phyloP scores from a whole-genome alignment of 768 basidiomycete genomes.

The Mycena rosella region DNA sequence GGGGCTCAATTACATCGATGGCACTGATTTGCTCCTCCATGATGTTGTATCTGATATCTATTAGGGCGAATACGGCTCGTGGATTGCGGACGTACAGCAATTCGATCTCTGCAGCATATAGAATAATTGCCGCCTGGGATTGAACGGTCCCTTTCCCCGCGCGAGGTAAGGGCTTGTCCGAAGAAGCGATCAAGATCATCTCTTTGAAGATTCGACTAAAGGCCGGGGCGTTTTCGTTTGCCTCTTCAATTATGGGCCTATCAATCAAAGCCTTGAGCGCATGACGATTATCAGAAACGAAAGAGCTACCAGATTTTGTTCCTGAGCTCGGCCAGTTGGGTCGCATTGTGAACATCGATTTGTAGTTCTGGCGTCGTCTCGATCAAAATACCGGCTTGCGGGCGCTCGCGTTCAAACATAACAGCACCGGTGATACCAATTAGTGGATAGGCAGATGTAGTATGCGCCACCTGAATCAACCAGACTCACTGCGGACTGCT shows the following conservation, averaged over 20 bases:
- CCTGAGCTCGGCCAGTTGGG: no score
- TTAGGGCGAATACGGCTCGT: background rate
- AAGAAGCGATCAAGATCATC: slow-evolving; percentile 60
- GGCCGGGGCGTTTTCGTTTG: no score
- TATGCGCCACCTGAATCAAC: no score
- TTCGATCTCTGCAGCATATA: slow-evolving; percentile 58
- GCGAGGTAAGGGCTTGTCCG: slow-evolving; percentile 56
- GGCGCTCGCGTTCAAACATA: background rate
- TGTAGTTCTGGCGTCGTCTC: no score
- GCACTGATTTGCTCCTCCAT: slow-evolving; percentile 39
- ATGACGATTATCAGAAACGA: no score
- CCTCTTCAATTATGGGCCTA: no score
- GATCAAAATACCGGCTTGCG: no score
- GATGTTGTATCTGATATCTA: slow-evolving; percentile 42
- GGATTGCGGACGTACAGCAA: slow-evolving; percentile 44
- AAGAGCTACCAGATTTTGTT: no score
- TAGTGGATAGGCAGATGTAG: no score
- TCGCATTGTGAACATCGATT: no score
- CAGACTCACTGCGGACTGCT: slow-evolving; percentile 39
- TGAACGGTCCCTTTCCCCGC: slow-evolving; percentile 61
- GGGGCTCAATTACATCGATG: no score
- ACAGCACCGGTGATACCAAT: background rate
- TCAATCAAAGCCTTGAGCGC: no score
- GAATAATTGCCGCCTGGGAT: slow-evolving; percentile 52
- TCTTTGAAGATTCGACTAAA: slow-evolving; percentile 58